Conservation (phyloP, 441 rosid species). For the Populus hybrid region DNA sequence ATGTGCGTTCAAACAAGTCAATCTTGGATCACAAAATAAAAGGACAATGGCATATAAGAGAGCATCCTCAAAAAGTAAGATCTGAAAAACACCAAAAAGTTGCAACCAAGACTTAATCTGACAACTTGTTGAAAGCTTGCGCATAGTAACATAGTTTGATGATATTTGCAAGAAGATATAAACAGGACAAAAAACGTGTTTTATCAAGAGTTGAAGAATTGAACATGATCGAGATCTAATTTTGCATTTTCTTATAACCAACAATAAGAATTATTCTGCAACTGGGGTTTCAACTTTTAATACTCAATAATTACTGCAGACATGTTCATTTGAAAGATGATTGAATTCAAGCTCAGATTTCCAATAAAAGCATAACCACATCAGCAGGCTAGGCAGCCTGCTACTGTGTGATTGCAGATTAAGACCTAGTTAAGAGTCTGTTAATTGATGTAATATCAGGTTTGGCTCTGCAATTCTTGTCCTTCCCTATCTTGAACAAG, state of each 20-base stretch:
- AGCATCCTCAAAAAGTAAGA: not conserved
- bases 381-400: not conserved
- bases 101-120: not conserved
- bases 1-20: not conserved
- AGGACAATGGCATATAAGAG: not conserved
- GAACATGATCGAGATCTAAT: not conserved
- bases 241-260: not conserved
- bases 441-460: not conserved
- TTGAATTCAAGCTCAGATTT: not conserved
- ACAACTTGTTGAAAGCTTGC: not conserved
- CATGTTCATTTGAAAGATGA: not conserved
- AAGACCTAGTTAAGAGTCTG: not conserved
- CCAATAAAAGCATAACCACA: not conserved
- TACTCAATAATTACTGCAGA: not conserved
- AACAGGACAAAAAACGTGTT: not conserved
- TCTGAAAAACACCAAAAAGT: not conserved
- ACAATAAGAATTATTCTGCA: not conserved
- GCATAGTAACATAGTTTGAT: not conserved
- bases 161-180: not conserved
- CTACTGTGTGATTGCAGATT: not conserved
- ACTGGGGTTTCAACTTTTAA: not conserved
- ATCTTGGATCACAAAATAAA: not conserved
- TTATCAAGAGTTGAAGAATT: not conserved
- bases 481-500: not conserved
- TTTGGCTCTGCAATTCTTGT: not conserved